These are phyloP conservation scores for Phytophthora sojae DNA, from an alignment of 352 stramenopile species.

Conservation along the genomic window DNA sequence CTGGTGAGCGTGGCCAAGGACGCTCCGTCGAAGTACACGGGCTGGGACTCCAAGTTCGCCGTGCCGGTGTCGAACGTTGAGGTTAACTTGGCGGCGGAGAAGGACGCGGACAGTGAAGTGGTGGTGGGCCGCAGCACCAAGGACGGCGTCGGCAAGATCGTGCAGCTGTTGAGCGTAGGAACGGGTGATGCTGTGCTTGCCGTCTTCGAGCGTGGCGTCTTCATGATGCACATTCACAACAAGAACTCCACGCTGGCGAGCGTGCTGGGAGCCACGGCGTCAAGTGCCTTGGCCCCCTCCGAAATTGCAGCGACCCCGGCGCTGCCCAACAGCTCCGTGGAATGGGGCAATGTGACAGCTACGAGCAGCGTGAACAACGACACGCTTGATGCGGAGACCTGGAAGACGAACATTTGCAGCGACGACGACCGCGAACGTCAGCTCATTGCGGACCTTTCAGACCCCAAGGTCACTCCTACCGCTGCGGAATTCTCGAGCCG, in stretches of 20 bases:
- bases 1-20: conserved; percentile 55
- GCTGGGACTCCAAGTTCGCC: conserved; percentile 81
- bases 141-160: conserved; percentile 49
- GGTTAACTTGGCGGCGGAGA: conserved; percentile 42
- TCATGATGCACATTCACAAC: conserved; percentile 73
- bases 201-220: conserved; percentile 67
- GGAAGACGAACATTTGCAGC: conserved; percentile 59
- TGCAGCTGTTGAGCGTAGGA: conserved; percentile 58
- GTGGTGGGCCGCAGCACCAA: conserved; percentile 32
- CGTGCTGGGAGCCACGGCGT: conserved; percentile 59
- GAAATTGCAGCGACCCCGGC: conserved; percentile 24
- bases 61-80: conserved; percentile 67
- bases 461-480: conserved; percentile 49
- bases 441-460: conserved; percentile 59
- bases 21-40: conserved; percentile 49
- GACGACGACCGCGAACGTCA: conserved; percentile 60
- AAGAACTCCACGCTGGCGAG: conserved; percentile 78
- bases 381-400: conserved; percentile 46
- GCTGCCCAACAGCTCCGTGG: conserved; percentile 53
- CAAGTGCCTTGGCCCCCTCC: neutral
- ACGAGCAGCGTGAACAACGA: conserved; percentile 39
- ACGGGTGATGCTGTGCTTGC: conserved; percentile 69
- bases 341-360: conserved; percentile 51
- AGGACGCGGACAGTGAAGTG: conserved; percentile 27
- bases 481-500: conserved; percentile 56